Percentiles rank a stretch among this genome's conserved stretches.
Conservation (phyloP, 805 yeast genomes). For the Metschnikowia kunwiensis region DNA sequence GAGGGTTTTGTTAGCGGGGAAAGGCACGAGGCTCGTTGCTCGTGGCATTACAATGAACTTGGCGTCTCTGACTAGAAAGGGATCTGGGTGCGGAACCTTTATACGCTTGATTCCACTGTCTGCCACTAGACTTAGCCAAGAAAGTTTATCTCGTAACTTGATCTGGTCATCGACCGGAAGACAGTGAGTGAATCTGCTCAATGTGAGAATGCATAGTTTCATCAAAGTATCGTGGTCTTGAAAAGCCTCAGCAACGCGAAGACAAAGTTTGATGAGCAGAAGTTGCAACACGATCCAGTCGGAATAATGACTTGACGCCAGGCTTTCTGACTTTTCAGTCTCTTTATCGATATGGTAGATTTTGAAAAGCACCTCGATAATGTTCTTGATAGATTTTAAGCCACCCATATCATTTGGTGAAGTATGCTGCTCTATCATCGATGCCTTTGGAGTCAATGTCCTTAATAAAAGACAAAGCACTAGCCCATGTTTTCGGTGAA, state of each 20-base stretch:
- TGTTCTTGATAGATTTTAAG: conserved; percentile 26
- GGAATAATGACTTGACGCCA: conserved; percentile 23
- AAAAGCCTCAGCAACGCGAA: conserved; percentile 51
- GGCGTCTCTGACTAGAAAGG: conserved; percentile 55
- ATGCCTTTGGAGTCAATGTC: conserved; percentile 43
- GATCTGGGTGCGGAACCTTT: conserved; percentile 66
- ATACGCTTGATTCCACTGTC: conserved; percentile 26
- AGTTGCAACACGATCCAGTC: conserved; percentile 59
- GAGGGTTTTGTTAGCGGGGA: neutral
- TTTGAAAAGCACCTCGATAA: conserved; percentile 48
- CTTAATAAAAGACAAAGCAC: conserved; percentile 63
- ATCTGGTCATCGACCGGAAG: conserved; percentile 59
- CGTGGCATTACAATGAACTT: conserved; percentile 22
- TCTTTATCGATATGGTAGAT: conserved; percentile 52
- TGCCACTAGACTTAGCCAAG: conserved; percentile 19
- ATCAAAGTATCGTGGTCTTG: conserved; percentile 39
- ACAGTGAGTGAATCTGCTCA: conserved; percentile 54
- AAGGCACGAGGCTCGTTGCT: conserved; percentile 5
- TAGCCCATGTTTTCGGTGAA: conserved; percentile 66
- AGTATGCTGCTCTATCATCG: conserved; percentile 5
- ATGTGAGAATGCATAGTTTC: conserved; percentile 49
- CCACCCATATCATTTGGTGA: conserved; percentile 3
- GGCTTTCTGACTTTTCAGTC: conserved; percentile 25
- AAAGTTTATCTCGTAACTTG: conserved; percentile 34
- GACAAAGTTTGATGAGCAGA: conserved; percentile 49